phyloP scores from a whole-genome alignment of 148 eudicot genomes.

The Talinum fruticosum region DNA sequence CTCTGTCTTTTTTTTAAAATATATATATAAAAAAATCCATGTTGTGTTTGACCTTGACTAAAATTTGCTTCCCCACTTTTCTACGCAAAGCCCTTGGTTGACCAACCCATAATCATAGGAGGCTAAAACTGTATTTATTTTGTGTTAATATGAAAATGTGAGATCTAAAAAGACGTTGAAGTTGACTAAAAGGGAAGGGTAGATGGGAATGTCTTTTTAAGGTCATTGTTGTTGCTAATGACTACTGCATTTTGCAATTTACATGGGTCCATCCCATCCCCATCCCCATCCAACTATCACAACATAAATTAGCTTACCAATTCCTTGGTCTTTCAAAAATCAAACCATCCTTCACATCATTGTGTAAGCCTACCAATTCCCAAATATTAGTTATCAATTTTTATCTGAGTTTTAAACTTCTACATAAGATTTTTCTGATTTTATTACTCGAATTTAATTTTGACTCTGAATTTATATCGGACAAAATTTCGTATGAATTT shows the following conservation, averaged over 20 bases:
- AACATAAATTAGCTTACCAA: not conserved
- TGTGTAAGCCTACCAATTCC: too few relatives aligned
- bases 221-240: not conserved
- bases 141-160: not conserved
- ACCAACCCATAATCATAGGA: constrained; percentile 3
- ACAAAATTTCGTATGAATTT: too few relatives aligned
- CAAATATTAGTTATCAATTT: too few relatives aligned
- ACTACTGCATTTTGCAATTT: too few relatives aligned
- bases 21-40: not conserved
- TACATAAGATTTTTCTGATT: too few relatives aligned
- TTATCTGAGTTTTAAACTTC: too few relatives aligned
- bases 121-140: too few relatives aligned
- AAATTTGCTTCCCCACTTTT: not conserved
- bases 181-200: not conserved
- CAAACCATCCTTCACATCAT: too few relatives aligned
- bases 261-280: not conserved
- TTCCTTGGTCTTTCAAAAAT: too few relatives aligned
- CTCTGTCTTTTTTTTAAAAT: not conserved
- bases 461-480: too few relatives aligned
- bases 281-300: not conserved
- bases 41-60: constrained; percentile 13
- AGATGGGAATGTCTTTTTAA: constrained; percentile 9
- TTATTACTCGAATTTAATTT: too few relatives aligned
- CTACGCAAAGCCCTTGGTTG: constrained; percentile 27
- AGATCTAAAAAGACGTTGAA: not conserved